A percentile compares a stretch with the other conserved stretches of the same genome.
Conservation (phyloP, 148 eudicot genomes). For the Pharnaceum exiguum region DNA sequence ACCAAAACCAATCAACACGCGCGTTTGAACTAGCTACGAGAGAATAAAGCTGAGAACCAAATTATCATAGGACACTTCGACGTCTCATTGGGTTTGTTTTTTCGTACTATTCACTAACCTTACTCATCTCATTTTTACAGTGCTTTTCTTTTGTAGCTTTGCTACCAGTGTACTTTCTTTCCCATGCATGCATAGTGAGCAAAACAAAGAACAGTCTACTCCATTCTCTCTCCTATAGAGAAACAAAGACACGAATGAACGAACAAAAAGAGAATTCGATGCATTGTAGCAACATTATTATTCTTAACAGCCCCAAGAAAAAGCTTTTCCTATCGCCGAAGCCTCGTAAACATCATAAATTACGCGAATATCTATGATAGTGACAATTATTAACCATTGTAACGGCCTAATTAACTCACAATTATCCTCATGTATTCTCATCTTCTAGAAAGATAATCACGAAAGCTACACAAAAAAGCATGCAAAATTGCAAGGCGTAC, state of each 20-base stretch:
- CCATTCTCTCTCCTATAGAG: constrained; percentile 14
- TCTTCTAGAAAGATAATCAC: neutral
- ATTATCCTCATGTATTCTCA: neutral
- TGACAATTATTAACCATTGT: neutral
- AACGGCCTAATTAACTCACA: constrained; percentile 7
- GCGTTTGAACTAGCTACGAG: too few relatives aligned
- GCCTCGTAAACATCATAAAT: neutral
- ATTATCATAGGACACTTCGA: too few relatives aligned
- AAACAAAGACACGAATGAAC: neutral
- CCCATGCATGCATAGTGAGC: too few relatives aligned
- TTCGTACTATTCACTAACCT: too few relatives aligned
- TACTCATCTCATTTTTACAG: too few relatives aligned
- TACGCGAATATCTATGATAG: neutral
- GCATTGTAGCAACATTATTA: neutral
- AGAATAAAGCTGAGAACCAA: too few relatives aligned
- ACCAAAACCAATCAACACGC: too few relatives aligned
- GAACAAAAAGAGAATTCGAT: constrained; percentile 1
- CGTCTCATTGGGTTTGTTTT: too few relatives aligned
- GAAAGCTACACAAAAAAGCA: neutral
- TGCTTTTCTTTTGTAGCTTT: too few relatives aligned
- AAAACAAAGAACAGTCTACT: too few relatives aligned
- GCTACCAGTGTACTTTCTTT: too few relatives aligned
- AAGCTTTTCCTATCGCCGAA: neutral
- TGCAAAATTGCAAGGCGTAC: neutral
- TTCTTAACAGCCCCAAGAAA: neutral